A percentile compares a stretch with the other conserved stretches of the same genome.
Evolutionary conservation across 2,329 filamentous ascomycete genomes (phyloP).

Genomic region (Phyllosticta paracitricarpa): DNA sequence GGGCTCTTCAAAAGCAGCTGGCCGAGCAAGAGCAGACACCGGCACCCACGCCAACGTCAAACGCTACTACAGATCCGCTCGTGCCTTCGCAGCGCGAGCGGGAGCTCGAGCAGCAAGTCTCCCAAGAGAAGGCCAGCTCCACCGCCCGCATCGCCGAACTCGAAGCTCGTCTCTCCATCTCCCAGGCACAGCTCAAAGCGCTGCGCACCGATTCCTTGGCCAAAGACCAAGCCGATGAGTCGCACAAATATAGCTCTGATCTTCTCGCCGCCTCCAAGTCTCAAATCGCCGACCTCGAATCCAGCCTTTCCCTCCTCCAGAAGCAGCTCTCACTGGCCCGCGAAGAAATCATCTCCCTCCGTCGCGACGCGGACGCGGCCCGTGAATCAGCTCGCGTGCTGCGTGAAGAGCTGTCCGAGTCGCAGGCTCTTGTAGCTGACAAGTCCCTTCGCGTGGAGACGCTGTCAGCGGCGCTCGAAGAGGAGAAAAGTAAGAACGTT

Average conservation of each 20-base stretch:
- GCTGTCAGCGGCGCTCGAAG: not conserved
- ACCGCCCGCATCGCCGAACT: conserved; percentile 8
- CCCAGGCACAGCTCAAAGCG: conserved; percentile 1
- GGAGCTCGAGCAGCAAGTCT: not conserved
- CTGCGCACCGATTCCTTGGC: not conserved
- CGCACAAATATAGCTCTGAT: not conserved
- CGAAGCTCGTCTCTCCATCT: conserved; percentile 1
- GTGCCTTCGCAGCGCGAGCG: not conserved
- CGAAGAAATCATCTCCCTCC: not conserved
- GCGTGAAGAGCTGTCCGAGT: not conserved
- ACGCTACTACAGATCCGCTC: not conserved
- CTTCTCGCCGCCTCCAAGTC: conserved; percentile 1
- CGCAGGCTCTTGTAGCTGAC: not conserved
- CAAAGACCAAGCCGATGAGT: not conserved
- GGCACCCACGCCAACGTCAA: not conserved
- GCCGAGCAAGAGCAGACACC: not conserved
- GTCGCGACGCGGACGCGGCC: not conserved
- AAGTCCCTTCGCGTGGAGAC: not conserved
- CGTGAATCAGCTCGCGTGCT: conserved; percentile 2
- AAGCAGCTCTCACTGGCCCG: conserved; percentile 1
- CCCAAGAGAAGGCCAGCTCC: not conserved
- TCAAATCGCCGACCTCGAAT: conserved; percentile 4
- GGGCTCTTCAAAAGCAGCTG: not conserved
- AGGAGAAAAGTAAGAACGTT: not conserved
- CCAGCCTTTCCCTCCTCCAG: conserved; percentile 1